phyloP scores from a whole-genome alignment of 2,329 filamentous ascomycete species.

The Cladosporium sp. region DNA sequence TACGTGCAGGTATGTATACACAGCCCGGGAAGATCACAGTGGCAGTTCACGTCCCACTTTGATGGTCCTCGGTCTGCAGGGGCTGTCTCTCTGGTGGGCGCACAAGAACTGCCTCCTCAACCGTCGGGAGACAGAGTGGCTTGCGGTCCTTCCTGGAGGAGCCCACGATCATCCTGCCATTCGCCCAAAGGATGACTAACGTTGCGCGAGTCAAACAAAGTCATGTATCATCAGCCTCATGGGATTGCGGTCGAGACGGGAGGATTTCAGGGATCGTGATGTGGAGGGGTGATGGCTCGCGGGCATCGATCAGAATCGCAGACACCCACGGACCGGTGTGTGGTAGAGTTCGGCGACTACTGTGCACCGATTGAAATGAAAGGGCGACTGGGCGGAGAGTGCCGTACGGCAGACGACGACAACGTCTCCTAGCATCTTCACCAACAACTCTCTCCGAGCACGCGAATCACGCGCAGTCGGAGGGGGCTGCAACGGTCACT shows the following conservation, averaged over 20 bases:
- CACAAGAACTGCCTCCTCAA: too few species aligned
- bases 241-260: background rate
- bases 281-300: background rate
- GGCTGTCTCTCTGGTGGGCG: background rate
- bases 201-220: constrained; percentile 4
- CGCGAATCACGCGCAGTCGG: too few species aligned
- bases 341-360: background rate
- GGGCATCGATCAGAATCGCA: background rate
- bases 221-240: background rate
- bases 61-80: too few species aligned
- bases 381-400: too few species aligned
- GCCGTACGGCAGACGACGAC: too few species aligned
- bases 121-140: too few species aligned
- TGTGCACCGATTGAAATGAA: too few species aligned
- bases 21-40: background rate
- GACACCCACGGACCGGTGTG: background rate
- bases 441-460: too few species aligned
- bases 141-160: too few species aligned
- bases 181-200: constrained; percentile 10
- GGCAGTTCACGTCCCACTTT: background rate
- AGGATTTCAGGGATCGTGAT: background rate
- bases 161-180: too few species aligned
- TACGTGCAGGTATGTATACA: background rate
- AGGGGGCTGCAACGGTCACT: background rate
- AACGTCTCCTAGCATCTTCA: too few species aligned